phyloP scores from a whole-genome alignment of 75 land plant species.

The Cunninghamia lanceolata region DNA sequence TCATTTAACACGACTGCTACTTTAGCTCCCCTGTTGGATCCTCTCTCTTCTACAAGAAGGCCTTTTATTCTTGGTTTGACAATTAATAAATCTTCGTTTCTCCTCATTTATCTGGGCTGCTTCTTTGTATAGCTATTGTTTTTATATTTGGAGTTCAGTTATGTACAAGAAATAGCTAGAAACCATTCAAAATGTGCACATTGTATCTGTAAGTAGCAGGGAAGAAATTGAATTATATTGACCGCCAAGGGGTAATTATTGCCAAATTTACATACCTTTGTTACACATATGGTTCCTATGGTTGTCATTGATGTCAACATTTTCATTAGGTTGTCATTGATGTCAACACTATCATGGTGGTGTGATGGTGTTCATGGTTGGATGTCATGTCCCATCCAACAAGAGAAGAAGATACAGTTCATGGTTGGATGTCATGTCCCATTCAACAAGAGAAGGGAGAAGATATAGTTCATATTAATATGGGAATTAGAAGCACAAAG shows the following conservation, averaged over 20 bases:
- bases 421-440: too few species aligned
- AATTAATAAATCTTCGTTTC: neutral
- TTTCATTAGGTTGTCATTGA: too few species aligned
- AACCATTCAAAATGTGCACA: neutral
- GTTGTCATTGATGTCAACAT: too few species aligned
- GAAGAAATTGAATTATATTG: neutral
- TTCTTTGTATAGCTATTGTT: neutral
- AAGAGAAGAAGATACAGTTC: too few species aligned
- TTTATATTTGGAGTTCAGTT: neutral
- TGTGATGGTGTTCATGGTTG: too few species aligned
- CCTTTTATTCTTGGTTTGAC: neutral
- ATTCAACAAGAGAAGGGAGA: too few species aligned
- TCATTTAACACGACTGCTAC: neutral
- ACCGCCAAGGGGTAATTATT: neutral
- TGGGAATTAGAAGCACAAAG: too few species aligned
- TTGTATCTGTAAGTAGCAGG: neutral
- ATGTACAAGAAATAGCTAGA: neutral
- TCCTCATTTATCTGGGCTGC: neutral
- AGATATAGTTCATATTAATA: too few species aligned
- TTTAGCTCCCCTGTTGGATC: neutral
- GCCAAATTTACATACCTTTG: neutral
- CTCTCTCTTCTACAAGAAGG: neutral
- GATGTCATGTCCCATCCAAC: too few species aligned
- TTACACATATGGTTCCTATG: too few species aligned
- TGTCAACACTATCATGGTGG: too few species aligned